These are phyloP conservation scores for Phytopythium boreale DNA, from an alignment of 352 stramenopile species.

Conservation along the genomic window DNA sequence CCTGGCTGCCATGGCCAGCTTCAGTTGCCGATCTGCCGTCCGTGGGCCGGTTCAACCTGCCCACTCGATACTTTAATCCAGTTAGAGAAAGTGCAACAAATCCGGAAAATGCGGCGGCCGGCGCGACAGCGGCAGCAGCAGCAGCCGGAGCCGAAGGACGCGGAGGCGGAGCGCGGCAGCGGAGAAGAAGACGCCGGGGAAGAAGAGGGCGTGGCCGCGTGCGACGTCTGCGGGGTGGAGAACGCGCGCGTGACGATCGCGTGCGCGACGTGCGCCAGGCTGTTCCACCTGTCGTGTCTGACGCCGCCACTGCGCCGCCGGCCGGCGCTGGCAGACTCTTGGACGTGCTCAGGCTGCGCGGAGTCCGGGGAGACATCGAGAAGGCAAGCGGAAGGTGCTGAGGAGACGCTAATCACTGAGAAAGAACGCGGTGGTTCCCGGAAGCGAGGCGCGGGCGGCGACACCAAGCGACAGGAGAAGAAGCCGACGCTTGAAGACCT, in stretches of 20 bases:
- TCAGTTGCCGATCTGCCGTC: background rate
- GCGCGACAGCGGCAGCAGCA: background rate
- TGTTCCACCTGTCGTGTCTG: conserved; percentile 61
- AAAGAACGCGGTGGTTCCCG: background rate
- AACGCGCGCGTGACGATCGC: conserved; percentile 41
- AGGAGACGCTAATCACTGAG: background rate
- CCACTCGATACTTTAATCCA: background rate
- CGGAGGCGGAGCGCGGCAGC: background rate
- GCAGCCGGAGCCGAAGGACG: background rate
- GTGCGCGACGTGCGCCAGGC: conserved; percentile 34
- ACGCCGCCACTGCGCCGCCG: conserved; percentile 45
- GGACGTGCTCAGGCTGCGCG: conserved; percentile 40
- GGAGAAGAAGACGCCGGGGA: conserved; percentile 11
- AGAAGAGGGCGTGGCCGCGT: conserved; percentile 14
- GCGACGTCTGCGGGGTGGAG: conserved; percentile 32
- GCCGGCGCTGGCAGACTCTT: conserved; percentile 29
- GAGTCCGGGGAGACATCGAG: background rate
- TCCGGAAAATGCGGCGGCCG: background rate
- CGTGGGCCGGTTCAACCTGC: conserved; percentile 2
- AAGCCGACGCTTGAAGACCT: background rate
- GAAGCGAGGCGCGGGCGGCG: background rate
- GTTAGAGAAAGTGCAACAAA: background rate
- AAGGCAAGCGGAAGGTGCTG: background rate
- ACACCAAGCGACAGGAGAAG: background rate
- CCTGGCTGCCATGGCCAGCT: background rate